Evolutionary conservation across 345 rosid species (phyloP).

Genomic region (Salix arbutifolia): DNA sequence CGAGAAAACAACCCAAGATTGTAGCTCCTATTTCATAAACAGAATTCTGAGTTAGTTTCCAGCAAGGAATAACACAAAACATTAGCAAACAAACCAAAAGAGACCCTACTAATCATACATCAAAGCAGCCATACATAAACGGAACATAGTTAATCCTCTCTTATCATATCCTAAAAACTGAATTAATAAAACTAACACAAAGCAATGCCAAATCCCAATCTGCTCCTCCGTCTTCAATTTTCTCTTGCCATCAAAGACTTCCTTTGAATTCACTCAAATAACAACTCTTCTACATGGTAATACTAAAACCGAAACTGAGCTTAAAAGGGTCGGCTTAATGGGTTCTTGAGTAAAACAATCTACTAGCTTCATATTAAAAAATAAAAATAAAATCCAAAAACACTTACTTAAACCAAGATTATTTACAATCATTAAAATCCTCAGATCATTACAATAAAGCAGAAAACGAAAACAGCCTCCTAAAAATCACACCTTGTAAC

Average conservation of each 20-base stretch:
- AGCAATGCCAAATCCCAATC: not conserved
- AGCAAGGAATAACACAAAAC: not conserved
- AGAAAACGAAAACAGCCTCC: not conserved
- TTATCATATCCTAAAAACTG: not conserved
- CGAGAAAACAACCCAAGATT: not conserved
- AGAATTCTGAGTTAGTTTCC: not conserved
- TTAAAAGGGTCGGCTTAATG: not conserved
- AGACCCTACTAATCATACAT: not conserved
- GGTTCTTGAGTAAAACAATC: not conserved
- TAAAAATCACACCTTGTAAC: not conserved
- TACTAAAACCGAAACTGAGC: not conserved
- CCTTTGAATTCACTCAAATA: not conserved
- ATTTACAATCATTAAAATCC: not conserved
- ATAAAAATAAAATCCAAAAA: not conserved
- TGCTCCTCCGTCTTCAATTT: not conserved
- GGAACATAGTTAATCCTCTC: not conserved
- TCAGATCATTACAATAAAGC: not conserved
- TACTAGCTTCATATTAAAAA: not conserved
- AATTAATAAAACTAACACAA: not conserved
- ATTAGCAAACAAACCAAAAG: not conserved
- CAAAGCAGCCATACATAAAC: not conserved
- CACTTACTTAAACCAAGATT: not conserved
- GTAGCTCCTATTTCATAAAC: not conserved
- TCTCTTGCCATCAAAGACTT: not conserved
- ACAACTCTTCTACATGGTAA: not conserved